Conservation (phyloP, 495 filamentous ascomycete genomes). For the Sordaria brevicollis region DNA sequence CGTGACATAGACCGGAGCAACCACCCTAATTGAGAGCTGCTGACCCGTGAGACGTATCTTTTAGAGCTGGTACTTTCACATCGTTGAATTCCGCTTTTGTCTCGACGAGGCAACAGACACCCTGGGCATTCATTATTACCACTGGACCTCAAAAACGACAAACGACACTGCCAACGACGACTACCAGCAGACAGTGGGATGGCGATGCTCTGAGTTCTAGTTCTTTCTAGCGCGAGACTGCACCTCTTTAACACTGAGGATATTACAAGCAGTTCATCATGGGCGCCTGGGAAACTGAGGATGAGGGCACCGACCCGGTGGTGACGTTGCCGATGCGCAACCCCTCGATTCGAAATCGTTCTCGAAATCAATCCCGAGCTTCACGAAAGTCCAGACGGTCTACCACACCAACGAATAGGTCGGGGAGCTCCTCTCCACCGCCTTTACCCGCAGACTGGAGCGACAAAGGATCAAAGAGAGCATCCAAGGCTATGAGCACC, state of each 20-base stretch:
- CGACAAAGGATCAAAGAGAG: constrained; percentile 36
- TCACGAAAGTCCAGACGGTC: constrained; percentile 42
- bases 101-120: background rate
- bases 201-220: constrained; percentile 11
- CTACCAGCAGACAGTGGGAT: background rate
- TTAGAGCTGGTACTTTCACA: background rate
- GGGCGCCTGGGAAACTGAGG: constrained; percentile 45
- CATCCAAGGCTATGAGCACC: constrained; percentile 46
- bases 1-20: background rate
- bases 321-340: constrained; percentile 48
- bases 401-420: constrained; percentile 47
- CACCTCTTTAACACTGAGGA: background rate
- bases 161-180: background rate
- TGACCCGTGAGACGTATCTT: background rate
- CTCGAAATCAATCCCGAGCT: constrained; percentile 46
- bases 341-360: constrained; percentile 52
- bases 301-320: constrained; percentile 39
- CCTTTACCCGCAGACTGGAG: constrained; percentile 42
- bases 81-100: constrained; percentile 3
- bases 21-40: background rate
- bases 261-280: constrained; percentile 16
- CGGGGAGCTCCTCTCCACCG: constrained; percentile 51
- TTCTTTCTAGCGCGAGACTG: constrained; percentile 4
- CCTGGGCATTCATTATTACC: background rate
- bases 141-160: background rate